Base-by-base conservation (phyloP, 805 yeast genomes). In the Saturnispora sanitii region DNA sequence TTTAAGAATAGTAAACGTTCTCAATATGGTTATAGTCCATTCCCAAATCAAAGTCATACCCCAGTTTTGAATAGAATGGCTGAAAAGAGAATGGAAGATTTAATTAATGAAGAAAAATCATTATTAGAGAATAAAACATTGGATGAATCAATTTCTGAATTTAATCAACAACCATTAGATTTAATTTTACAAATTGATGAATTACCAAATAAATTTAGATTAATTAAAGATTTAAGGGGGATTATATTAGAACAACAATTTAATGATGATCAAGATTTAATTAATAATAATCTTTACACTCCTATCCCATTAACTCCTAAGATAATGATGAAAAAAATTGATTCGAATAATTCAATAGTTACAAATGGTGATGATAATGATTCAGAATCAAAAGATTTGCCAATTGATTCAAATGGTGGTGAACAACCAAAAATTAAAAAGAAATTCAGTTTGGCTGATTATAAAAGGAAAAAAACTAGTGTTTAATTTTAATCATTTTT, bases 381-480 rank as follows among this genome's bases (percentile, higher is more conserved):
- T 16, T 15, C 20, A 12, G 30, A 27, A 12, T 6, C 30, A 11
- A 27, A 16, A 27, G 34, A n/a, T 6, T 27, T n/a, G 1, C 19
- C 15, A n/a, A 27, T 19, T n/a, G 11, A 23, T 8, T 4, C 25
- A 32, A 6, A 34, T 3, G 29, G 26, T 13, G 15, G 37, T 25
- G 58, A 53, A n/a, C 56, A 47, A 25, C 63, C 65, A 3, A 57
- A 58, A 43, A 48, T 58, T 33, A 71, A 68, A 21, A 77, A 76
- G 64, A 81, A 80, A 58, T 65, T 81, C 49, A 77, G 84, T 36
- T 75, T 81, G 55, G 87, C 87, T 1, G 90, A 81, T 51, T 81
- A 81, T 56, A 78, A 77, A 57, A 79, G 73, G 65, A 57, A 57
- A 38, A 56, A 56, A 40, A 55, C 45, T 9, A 27, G 25, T 32